Percentiles rank a stretch among this genome's conserved stretches.
phyloP scores from a whole-genome alignment of 441 rosid genomes.

The Kokia cookei region DNA sequence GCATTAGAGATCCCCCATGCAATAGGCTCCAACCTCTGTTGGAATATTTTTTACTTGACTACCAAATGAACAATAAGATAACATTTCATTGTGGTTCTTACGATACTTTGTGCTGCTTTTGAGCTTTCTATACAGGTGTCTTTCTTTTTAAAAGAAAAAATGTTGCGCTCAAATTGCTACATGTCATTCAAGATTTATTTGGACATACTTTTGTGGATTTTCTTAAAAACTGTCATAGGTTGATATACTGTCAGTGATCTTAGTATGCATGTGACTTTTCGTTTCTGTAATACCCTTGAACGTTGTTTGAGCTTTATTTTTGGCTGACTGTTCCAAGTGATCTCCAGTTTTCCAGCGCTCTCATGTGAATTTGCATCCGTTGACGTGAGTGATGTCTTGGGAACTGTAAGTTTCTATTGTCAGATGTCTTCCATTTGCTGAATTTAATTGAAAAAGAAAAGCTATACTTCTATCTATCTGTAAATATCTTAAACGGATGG shows the following conservation, averaged over 20 bases:
- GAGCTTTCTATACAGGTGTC: neutral
- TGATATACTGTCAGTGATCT: neutral
- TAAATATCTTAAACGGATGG: neutral
- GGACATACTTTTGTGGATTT: neutral
- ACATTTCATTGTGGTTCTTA: neutral
- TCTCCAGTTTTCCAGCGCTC: constrained; percentile 84
- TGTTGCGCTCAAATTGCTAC: neutral
- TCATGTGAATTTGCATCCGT: constrained; percentile 98
- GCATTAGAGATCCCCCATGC: too few relatives aligned
- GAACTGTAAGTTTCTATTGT: constrained; percentile 76
- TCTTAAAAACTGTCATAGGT: neutral
- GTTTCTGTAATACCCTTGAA: neutral
- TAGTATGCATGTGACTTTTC: neutral
- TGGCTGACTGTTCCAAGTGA: constrained; percentile 1
- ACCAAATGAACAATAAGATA: too few relatives aligned
- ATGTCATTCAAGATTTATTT: neutral
- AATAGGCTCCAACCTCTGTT: too few relatives aligned
- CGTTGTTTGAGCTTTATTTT: neutral
- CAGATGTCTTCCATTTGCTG: constrained; percentile 1
- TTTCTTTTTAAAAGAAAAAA: neutral
- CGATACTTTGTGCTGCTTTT: neutral
- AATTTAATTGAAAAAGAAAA: neutral
- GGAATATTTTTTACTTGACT: too few relatives aligned
- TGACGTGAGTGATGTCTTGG: constrained; percentile 91
- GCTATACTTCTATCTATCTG: neutral